phyloP scores from a whole-genome alignment of 192 early-diverging fungal species.

The Borealophlyctis nickersoniae region DNA sequence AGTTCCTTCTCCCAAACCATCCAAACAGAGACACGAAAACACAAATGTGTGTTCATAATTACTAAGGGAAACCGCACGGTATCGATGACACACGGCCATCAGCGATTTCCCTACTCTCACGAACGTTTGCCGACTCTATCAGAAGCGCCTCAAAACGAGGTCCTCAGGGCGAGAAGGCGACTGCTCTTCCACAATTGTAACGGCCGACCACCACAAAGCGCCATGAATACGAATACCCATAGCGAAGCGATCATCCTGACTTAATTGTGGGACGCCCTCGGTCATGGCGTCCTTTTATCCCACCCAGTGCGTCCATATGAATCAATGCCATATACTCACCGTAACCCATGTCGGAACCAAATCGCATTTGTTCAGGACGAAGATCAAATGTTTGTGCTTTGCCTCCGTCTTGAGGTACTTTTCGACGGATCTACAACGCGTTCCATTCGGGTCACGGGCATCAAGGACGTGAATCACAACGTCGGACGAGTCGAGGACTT shows the following conservation, averaged over 20 bases:
- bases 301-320: not conserved
- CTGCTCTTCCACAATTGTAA: slow-evolving; percentile 59
- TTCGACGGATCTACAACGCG: slow-evolving; percentile 90
- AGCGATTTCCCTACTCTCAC: slow-evolving; percentile 40
- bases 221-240: not conserved
- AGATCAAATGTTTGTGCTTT: slow-evolving; percentile 93
- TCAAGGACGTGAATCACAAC: slow-evolving; percentile 92
- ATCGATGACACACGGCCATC: slow-evolving; percentile 11
- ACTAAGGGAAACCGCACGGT: slow-evolving; percentile 36
- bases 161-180: slow-evolving; percentile 25
- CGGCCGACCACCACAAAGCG: slow-evolving; percentile 36
- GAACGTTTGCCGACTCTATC: slow-evolving; percentile 12
- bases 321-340: slow-evolving; percentile 41
- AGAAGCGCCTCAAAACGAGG: slow-evolving; percentile 52
- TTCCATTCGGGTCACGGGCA: slow-evolving; percentile 96
- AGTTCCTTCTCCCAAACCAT: too few relatives aligned
- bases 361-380: slow-evolving; percentile 98
- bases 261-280: slow-evolving; percentile 53
- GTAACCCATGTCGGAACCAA: slow-evolving; percentile 99
- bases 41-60: slow-evolving; percentile 39
- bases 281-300: not conserved
- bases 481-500: slow-evolving; percentile 92
- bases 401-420: slow-evolving; percentile 88
- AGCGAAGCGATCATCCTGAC: slow-evolving; percentile 42
- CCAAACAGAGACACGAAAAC: too few relatives aligned